Evolutionary conservation across 2,329 filamentous ascomycete species (phyloP), one percentile per base, ranked within the genome.

Genomic region (Canariomyces notabilis): DNA sequence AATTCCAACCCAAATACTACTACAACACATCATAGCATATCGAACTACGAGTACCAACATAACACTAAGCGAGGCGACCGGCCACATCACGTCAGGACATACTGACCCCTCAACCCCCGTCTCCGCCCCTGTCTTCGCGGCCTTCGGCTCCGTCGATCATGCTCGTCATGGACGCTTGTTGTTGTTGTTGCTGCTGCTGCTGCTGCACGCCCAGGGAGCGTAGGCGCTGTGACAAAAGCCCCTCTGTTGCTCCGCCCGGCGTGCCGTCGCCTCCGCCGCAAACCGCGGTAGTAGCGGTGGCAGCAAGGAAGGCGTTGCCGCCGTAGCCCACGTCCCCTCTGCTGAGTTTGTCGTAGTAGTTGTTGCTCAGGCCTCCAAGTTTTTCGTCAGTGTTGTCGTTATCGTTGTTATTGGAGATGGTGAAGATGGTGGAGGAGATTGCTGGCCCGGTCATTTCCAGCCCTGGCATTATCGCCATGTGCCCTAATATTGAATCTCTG

Each of bases 291-390:
- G n/a, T 29, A 8, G 26, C 26, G 7, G 26, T 4, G 4, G 26
- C 9, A 8, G 7, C 9, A 3, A 12, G 9, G 26, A 29, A 29
- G 9, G 26, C 14, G 36, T 22, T 55, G 53, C 78, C 73, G 31
- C 82, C 77, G 58, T 86, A 82, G 29, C 81, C 75, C 16, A 71
- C 63, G 50, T 88, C 82, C 5, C 80, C 81, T 60, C 76, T 85
- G 57, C 61, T 80, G 16, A 88, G 75, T 60, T 89, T 89, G 59
- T 78, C 77, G 59, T 89, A 88, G 7, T n/a, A n/a, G n/a, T n/a
- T n/a, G n/a, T n/a, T n/a, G n/a, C n/a, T n/a, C n/a, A n/a, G n/a
- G n/a, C n/a, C n/a, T n/a, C n/a, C n/a, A n/a, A n/a, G n/a, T n/a
- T 61, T 59, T 15, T 19, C 34, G 15, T 20, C 35, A 20, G 9